Percentiles rank a stretch among this genome's conserved stretches.
phyloP scores from a whole-genome alignment of 1,139 yeast species.

The Zygoascus sp. region DNA sequence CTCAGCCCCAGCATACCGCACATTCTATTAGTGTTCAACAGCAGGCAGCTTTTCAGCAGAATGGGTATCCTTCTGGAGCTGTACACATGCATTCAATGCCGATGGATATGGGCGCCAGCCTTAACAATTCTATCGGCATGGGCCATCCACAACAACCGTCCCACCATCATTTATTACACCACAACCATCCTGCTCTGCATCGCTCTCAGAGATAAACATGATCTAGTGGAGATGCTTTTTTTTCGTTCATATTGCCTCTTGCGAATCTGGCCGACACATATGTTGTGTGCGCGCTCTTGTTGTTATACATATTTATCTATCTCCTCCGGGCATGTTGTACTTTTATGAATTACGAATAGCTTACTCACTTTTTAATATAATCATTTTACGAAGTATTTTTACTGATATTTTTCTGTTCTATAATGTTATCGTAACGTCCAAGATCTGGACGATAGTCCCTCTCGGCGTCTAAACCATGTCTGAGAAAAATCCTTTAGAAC shows the following conservation, averaged over 20 bases:
- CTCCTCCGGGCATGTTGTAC: neutral
- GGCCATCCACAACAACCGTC: neutral
- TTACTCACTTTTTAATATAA: neutral
- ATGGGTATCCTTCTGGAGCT: neutral
- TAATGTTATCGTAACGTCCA: too few species aligned
- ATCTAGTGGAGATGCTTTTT: neutral
- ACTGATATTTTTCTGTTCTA: neutral
- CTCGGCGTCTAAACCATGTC: too few species aligned
- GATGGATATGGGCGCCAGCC: neutral
- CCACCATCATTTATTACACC: neutral
- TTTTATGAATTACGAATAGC: neutral
- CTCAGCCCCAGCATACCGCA: neutral
- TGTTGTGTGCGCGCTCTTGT: neutral
- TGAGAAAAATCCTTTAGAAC: too few species aligned
- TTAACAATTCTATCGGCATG: neutral
- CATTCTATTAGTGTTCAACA: neutral
- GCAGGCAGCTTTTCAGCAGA: neutral
- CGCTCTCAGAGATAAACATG: neutral
- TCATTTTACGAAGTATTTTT: neutral
- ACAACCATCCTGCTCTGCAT: neutral
- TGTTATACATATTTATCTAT: neutral
- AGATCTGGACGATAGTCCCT: too few species aligned
- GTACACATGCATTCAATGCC: neutral
- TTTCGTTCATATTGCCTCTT: too few species aligned
- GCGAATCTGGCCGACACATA: neutral